Base-by-base conservation (phyloP, 2,329 filamentous ascomycete genomes). In the Fusarium sp. region DNA sequence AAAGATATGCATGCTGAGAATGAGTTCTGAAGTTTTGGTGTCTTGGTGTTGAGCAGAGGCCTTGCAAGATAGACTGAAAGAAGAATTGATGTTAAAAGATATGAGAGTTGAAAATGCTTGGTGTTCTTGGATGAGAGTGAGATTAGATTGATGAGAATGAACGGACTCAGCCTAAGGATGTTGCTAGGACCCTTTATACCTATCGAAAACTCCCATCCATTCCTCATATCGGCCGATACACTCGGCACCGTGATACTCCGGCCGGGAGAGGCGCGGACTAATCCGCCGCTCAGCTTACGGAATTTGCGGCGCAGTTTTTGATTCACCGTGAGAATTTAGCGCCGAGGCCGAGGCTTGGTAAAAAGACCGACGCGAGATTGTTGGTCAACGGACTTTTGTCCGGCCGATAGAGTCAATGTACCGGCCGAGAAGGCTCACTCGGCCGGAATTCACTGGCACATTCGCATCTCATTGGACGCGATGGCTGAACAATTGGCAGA, bases 101-200 rank as follows among this genome's bases (percentile, higher is more conserved):
- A n/a, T n/a, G n/a, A n/a, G n/a, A n/a, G n/a, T n/a, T n/a, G n/a
- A 10, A 31, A 31, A 6, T 31, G 7, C 30, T 31, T 31, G 7
- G 30, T 10, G 10, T 7, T 6, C 10, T 31, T 31, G 30, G 30
- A 31, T 34, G 5, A 12, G 27, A 7, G 13, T 4, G 7, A 9
- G 3, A 10, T n/a, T n/a, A n/a, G n/a, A n/a, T n/a, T 15, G 36
- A 18, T 31, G 2, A 1, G 10, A 12, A 15, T 27, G 13, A 39
- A 15, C 10, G 1, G 9, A n/a, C n/a, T n/a, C n/a, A n/a, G n/a
- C n/a, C n/a, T n/a, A n/a, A n/a, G n/a, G n/a, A n/a, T n/a, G n/a
- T n/a, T n/a, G n/a, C n/a, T n/a, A n/a, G n/a, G 27, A 23, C 11
- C 30, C 67, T 68, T 70, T 70, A 70, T 70, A 71, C n/a, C n/a